A percentile compares a stretch with the other conserved stretches of the same genome.
Conservation (phyloP, 371 early-diverging fungal species). For the Mortierella sp. region DNA sequence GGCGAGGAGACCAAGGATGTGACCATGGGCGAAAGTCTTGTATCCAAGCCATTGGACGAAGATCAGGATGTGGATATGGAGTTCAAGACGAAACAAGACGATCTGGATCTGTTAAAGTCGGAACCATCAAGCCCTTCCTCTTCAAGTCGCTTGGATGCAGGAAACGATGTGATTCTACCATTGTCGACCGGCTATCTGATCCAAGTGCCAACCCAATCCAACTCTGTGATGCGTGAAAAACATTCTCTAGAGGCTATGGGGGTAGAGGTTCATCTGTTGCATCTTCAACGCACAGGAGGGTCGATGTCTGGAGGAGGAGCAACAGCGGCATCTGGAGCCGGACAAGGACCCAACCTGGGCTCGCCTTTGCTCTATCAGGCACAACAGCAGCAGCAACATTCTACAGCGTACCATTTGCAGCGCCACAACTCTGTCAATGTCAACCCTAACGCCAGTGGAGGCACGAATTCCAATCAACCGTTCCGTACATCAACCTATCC, state of each 20-base stretch:
- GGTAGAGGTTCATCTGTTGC: constrained; percentile 58
- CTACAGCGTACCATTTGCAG: constrained; percentile 29
- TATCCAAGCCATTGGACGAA: constrained; percentile 6
- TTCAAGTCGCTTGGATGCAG: not conserved
- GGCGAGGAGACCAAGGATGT: constrained; percentile 7
- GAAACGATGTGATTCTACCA: constrained; percentile 62
- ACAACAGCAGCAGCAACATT: constrained; percentile 15
- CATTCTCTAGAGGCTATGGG: constrained; percentile 59
- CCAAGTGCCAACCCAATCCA: constrained; percentile 54
- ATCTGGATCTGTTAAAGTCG: not conserved
- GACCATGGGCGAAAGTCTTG: constrained; percentile 6
- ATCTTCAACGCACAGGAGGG: constrained; percentile 24
- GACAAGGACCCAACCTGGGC: not conserved
- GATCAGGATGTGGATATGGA: constrained; percentile 38
- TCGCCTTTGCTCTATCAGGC: not conserved
- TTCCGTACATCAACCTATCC: constrained; percentile 9
- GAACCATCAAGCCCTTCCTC: not conserved
- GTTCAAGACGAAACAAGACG: constrained; percentile 9
- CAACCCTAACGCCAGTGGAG: not conserved
- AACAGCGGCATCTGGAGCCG: not conserved
- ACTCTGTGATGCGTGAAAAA: constrained; percentile 58
- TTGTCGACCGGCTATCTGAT: constrained; percentile 69
- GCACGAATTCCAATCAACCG: constrained; percentile 8
- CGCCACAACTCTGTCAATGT: constrained; percentile 13
- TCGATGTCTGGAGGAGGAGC: not conserved